Percentiles rank a stretch among this genome's conserved stretches.
phyloP scores from a whole-genome alignment of 2,329 filamentous ascomycete genomes.

The Penicillium expansum region DNA sequence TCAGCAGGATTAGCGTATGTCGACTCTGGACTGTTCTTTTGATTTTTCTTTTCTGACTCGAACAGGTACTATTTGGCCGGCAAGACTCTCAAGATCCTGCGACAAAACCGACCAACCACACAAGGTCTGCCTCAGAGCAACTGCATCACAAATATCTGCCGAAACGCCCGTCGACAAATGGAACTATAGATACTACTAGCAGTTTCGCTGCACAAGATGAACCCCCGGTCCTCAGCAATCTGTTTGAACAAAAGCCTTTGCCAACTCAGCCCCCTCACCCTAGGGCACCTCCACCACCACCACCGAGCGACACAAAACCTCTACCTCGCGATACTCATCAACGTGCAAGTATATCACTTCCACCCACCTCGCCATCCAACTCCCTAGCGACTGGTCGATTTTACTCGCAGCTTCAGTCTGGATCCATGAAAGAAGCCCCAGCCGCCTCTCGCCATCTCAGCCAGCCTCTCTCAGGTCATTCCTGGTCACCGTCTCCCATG shows the following conservation, averaged over 20 bases:
- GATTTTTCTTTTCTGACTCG: constrained; percentile 3
- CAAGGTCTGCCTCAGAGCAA: background rate
- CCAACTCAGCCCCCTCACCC: background rate
- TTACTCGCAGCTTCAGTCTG: constrained; percentile 16
- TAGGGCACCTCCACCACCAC: background rate
- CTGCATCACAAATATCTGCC: constrained; percentile 5
- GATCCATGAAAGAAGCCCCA: background rate
- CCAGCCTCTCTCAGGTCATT: constrained; percentile 4
- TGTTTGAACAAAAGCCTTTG: background rate
- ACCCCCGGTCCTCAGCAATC: background rate
- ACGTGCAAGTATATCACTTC: constrained; percentile 11
- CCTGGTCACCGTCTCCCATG: constrained; percentile 1
- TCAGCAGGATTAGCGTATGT: constrained; percentile 23
- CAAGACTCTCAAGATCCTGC: constrained; percentile 7
- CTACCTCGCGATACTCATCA: constrained; percentile 1
- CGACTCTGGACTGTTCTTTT: background rate
- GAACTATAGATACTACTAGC: background rate
- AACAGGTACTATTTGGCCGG: constrained; percentile 20
- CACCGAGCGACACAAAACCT: background rate
- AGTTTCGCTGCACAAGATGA: background rate
- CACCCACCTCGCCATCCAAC: background rate
- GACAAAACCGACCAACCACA: background rate
- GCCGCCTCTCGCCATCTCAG: constrained; percentile 7
- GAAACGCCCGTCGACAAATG: background rate
- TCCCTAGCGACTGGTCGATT: constrained; percentile 13